Evolutionary conservation across 306 rosid species (phyloP).

Genomic region (Parietaria judaica): DNA sequence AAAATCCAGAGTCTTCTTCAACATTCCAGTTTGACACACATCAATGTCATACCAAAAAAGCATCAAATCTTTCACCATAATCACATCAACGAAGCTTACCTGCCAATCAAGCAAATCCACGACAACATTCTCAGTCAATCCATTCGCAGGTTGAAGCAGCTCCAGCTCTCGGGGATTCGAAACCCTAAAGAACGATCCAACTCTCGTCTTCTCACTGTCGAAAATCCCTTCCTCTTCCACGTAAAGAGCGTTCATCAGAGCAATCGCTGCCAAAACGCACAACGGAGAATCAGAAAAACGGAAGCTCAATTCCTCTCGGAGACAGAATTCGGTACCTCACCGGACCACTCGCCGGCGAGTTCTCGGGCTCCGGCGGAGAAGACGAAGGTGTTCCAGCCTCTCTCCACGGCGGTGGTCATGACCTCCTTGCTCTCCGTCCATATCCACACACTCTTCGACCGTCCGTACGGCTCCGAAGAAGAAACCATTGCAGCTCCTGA

Average conservation of each 20-base stretch:
- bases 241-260: constrained; percentile 55
- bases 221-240: constrained; percentile 52
- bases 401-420: constrained; percentile 81
- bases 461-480: constrained; percentile 25
- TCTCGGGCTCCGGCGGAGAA: constrained; percentile 40
- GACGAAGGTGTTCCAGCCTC: constrained; percentile 82
- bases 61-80: too few species aligned
- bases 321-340: constrained; percentile 28
- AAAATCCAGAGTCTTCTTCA: neutral
- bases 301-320: neutral
- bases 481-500: constrained; percentile 25
- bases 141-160: constrained; percentile 42
- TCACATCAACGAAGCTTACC: constrained; percentile 27
- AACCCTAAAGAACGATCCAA: constrained; percentile 58
- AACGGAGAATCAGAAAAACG: neutral
- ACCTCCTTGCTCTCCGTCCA: constrained; percentile 67
- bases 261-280: constrained; percentile 43
- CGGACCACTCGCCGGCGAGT: constrained; percentile 74
- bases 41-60: too few species aligned
- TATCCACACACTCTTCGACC: constrained; percentile 69
- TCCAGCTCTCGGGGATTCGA: constrained; percentile 56
- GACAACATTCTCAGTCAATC: constrained; percentile 48
- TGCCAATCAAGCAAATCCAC: constrained; percentile 87
- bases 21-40: too few species aligned
- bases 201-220: constrained; percentile 38